These are phyloP conservation scores for Anthoceros angustus DNA, from an alignment of 225 moss, liverwort and hornwort genomes.

Conservation along the genomic window DNA sequence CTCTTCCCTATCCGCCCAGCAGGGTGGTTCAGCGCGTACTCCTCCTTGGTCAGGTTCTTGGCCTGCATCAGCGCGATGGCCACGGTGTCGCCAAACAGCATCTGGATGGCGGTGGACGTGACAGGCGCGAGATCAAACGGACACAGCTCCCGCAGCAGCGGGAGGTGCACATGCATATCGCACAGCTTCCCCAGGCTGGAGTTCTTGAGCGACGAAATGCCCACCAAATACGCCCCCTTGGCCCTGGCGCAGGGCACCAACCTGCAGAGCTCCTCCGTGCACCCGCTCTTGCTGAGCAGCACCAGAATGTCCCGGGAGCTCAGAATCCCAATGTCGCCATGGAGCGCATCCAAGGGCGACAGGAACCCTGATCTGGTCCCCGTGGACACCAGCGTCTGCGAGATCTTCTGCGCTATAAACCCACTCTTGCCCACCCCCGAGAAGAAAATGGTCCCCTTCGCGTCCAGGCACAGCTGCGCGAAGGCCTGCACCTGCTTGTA, in stretches of 20 bases:
- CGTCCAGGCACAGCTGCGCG: constrained; percentile 25
- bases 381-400: constrained; percentile 57
- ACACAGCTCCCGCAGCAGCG: constrained; percentile 59
- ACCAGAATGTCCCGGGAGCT: constrained; percentile 51
- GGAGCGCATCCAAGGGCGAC: constrained; percentile 55
- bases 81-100: constrained; percentile 70
- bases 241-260: constrained; percentile 58
- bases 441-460: constrained; percentile 42
- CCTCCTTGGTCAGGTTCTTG: constrained; percentile 66
- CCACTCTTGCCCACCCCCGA: constrained; percentile 57
- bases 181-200: constrained; percentile 39
- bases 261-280: constrained; percentile 52
- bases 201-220: constrained; percentile 35
- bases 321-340: constrained; percentile 65
- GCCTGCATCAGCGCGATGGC: constrained; percentile 78
- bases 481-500: constrained; percentile 45
- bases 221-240: constrained; percentile 58
- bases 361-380: constrained; percentile 68
- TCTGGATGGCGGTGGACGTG: constrained; percentile 69
- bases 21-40: constrained; percentile 62
- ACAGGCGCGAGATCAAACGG: constrained; percentile 77
- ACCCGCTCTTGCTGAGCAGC: constrained; percentile 59
- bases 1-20: constrained; percentile 75
- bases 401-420: constrained; percentile 65
- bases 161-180: constrained; percentile 65